Conservation (phyloP, 108 stramenopile species). For the Poteriospumella lacustris region DNA sequence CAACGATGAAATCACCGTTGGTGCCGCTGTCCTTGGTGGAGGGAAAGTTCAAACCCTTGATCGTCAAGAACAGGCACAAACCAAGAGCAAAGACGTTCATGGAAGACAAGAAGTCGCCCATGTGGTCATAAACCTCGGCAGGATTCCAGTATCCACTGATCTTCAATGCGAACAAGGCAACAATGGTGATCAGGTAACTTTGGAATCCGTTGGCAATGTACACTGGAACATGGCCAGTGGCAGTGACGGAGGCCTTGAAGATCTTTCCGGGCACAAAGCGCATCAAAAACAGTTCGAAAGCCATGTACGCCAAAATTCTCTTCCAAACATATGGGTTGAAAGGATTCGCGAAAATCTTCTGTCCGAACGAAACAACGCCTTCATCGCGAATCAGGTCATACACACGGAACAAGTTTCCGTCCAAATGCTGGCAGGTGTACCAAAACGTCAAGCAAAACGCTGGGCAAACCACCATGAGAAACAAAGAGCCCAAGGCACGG, state of each 20-base stretch:
- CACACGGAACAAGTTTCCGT: neutral
- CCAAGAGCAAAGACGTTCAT: slow-evolving; percentile 85
- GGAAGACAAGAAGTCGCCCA: slow-evolving; percentile 62
- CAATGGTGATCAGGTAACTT: slow-evolving; percentile 58
- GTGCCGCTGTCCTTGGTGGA: slow-evolving; percentile 78
- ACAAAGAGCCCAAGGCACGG: slow-evolving; percentile 16
- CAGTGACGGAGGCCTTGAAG: slow-evolving; percentile 58
- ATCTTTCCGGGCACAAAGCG: slow-evolving; percentile 67
- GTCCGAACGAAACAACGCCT: neutral
- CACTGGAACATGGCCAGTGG: slow-evolving; percentile 63
- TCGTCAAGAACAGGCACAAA: slow-evolving; percentile 69
- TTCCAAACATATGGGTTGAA: slow-evolving; percentile 59
- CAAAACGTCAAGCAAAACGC: slow-evolving; percentile 15
- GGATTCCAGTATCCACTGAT: slow-evolving; percentile 32
- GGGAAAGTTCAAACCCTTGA: slow-evolving; percentile 81
- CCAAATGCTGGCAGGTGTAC: neutral
- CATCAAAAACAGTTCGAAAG: slow-evolving; percentile 68
- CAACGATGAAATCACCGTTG: slow-evolving; percentile 69
- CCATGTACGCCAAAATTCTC: slow-evolving; percentile 64
- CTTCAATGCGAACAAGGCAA: slow-evolving; percentile 31
- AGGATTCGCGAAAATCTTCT: slow-evolving; percentile 38
- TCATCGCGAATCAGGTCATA: neutral
- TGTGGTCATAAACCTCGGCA: slow-evolving; percentile 66
- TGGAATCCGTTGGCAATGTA: slow-evolving; percentile 67
- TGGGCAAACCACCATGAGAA: slow-evolving; percentile 4